Percentiles rank a stretch among this genome's conserved stretches.
These are phyloP conservation scores for Aureobasidium subglaciale DNA, from an alignment of 2,329 filamentous ascomycete species.

Conservation along the genomic window DNA sequence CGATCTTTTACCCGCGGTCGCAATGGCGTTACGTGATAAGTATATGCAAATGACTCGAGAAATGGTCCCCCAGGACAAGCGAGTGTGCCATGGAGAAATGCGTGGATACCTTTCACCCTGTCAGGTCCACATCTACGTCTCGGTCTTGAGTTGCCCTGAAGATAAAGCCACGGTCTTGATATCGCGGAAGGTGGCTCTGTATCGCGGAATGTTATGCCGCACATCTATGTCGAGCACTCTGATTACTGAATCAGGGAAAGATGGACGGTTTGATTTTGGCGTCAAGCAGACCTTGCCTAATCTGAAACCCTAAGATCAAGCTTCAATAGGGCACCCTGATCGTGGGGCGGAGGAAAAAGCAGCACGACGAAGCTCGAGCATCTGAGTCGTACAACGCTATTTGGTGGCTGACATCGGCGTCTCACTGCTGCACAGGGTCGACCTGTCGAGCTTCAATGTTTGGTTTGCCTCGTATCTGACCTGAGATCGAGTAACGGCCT, in stretches of 20 bases:
- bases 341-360: constrained; percentile 4
- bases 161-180: background rate
- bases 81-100: background rate
- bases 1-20: background rate
- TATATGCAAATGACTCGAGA: background rate
- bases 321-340: constrained; percentile 4
- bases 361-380: background rate
- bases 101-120: background rate
- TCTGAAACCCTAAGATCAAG: constrained; percentile 8
- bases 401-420: constrained; percentile 10
- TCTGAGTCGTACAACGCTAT: constrained; percentile 10
- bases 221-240: background rate
- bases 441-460: background rate
- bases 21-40: background rate
- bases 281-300: constrained; percentile 7
- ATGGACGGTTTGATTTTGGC: background rate
- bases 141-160: background rate
- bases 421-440: background rate
- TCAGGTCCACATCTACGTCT: background rate
- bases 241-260: background rate
- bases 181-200: background rate
- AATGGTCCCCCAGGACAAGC: background rate
- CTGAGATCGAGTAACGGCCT: background rate
- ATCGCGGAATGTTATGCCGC: constrained; percentile 2
- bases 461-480: background rate